phyloP scores from a whole-genome alignment of 495 filamentous ascomycete genomes.

The Pyrenula aspistea region DNA sequence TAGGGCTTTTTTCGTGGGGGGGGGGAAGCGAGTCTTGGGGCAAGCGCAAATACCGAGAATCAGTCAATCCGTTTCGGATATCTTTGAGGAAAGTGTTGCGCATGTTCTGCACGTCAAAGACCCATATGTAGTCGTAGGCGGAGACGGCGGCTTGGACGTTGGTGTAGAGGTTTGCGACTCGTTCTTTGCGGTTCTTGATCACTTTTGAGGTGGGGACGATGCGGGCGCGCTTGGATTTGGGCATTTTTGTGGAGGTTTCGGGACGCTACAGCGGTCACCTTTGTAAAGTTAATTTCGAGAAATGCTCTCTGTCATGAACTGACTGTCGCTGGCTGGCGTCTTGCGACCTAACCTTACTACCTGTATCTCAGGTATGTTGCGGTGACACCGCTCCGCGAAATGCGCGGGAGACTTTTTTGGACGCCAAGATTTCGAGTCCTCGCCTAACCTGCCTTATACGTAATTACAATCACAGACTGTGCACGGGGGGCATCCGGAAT shows the following conservation, averaged over 20 bases:
- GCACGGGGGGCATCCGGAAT: too few species aligned
- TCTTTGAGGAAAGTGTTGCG: constrained; percentile 94
- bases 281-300: too few species aligned
- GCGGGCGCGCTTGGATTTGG: constrained; percentile 86
- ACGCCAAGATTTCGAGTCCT: not conserved
- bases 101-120: constrained; percentile 95
- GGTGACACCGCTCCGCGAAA: too few species aligned
- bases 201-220: constrained; percentile 82
- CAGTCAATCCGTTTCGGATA: constrained; percentile 69
- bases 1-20: not conserved
- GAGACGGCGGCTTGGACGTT: constrained; percentile 79
- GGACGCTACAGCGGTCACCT: too few species aligned
- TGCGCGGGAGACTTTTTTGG: not conserved
- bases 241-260: too few species aligned
- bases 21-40: not conserved
- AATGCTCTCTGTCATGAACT: too few species aligned
- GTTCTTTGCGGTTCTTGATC: constrained; percentile 82
- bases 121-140: constrained; percentile 78
- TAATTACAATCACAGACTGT: too few species aligned
- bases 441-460: too few species aligned
- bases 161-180: constrained; percentile 75
- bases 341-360: too few species aligned
- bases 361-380: too few species aligned
- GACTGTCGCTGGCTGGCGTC: too few species aligned
- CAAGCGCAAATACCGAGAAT: constrained; percentile 72